phyloP scores from a whole-genome alignment of 2,329 filamentous ascomycete genomes.

The Stachybotrys elegans region DNA sequence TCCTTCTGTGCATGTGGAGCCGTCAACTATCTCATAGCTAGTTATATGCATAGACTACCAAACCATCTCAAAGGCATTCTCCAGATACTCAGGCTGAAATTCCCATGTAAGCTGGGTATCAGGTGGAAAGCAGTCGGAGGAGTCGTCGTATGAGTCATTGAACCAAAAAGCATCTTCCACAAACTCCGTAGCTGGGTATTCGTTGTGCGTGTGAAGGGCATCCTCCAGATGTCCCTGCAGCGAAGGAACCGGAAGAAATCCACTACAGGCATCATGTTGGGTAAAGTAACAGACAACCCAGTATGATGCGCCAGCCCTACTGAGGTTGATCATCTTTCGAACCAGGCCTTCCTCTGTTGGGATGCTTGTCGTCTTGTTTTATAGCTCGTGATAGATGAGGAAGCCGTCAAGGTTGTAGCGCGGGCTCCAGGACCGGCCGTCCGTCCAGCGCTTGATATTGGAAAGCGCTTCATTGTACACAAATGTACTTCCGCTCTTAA shows the following conservation, averaged over 20 bases:
- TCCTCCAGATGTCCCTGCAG: no score
- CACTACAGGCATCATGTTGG: not conserved
- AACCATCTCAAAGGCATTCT: no score
- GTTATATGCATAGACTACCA: no score
- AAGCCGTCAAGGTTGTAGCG: not conserved
- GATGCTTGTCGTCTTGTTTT: not conserved
- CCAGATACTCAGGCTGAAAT: no score
- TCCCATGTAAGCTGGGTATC: no score
- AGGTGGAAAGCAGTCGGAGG: no score
- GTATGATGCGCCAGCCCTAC: not conserved
- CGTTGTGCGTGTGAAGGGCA: no score
- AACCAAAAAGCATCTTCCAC: no score
- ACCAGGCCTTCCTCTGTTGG: not conserved
- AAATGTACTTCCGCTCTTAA: not conserved
- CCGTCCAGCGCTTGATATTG: not conserved
- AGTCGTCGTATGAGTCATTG: no score
- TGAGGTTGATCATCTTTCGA: not conserved
- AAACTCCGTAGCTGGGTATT: no score
- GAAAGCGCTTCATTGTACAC: not conserved
- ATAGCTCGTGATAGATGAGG: not conserved
- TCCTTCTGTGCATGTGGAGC: no score
- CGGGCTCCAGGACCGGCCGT: not conserved
- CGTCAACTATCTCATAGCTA: no score
- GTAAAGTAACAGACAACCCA: not conserved
- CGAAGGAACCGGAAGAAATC: not conserved